Conservation (phyloP, 2,329 filamentous ascomycete genomes). For the Neophaeococcomyces mojaviensis region DNA sequence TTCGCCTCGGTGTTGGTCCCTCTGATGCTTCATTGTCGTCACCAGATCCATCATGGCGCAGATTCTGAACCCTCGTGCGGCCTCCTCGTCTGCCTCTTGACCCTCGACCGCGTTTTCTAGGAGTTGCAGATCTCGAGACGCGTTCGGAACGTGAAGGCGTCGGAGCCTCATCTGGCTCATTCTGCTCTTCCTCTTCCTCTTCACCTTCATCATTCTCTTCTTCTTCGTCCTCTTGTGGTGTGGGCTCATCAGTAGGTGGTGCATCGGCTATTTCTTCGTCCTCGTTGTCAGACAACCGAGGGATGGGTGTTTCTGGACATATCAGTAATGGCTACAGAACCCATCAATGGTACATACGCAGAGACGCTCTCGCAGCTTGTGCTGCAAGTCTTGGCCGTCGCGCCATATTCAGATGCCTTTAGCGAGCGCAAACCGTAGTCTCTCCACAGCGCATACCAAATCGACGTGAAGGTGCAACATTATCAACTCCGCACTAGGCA, state of each 20-base stretch:
- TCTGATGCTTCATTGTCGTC: constrained; percentile 41
- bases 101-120: constrained; percentile 37
- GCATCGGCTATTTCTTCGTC: constrained; percentile 40
- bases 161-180: constrained; percentile 35
- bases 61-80: constrained; percentile 59
- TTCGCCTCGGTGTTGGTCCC: constrained; percentile 49
- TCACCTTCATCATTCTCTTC: constrained; percentile 24
- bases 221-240: constrained; percentile 29
- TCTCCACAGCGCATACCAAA: no score
- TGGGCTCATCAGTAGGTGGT: constrained; percentile 28
- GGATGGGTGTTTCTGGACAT: constrained; percentile 33
- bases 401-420: constrained; percentile 29
- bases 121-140: constrained; percentile 45
- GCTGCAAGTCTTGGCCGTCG: constrained; percentile 40
- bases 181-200: constrained; percentile 39
- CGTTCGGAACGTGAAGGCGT: constrained; percentile 36
- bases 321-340: constrained; percentile 4
- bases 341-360: constrained; percentile 29
- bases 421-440: no score
- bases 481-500: no score
- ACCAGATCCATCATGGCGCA: constrained; percentile 58
- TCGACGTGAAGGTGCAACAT: no score
- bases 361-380: constrained; percentile 39
- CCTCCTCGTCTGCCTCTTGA: constrained; percentile 10
- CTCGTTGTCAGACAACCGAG: constrained; percentile 35